Evolutionary conservation across 2,329 filamentous ascomycete genomes (phyloP).

Genomic region (Bipolaris oryzae): DNA sequence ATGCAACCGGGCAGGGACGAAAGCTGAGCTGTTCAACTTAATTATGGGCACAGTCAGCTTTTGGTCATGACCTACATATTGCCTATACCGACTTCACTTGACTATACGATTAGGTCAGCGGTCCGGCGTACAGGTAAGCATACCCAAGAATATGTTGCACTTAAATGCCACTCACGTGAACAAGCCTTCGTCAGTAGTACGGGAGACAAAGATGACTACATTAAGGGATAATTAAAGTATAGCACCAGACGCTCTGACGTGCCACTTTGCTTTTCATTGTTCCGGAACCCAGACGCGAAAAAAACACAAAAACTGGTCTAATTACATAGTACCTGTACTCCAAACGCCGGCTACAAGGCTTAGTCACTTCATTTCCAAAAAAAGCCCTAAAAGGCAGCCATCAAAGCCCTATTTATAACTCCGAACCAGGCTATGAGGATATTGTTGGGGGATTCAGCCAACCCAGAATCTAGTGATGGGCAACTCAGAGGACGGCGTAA

Average conservation of each 20-base stretch:
- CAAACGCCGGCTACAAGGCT: not conserved
- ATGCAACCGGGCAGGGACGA: not conserved
- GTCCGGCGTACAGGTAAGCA: not conserved
- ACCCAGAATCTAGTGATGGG: not conserved
- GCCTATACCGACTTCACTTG: not conserved
- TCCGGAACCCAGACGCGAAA: not conserved
- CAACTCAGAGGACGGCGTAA: constrained; percentile 3
- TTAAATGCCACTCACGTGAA: not conserved
- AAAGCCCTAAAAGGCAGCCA: not conserved
- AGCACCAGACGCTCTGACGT: not conserved
- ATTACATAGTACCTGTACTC: constrained; percentile 2
- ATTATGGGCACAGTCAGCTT: not conserved
- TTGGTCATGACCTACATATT: not conserved
- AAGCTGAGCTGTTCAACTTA: not conserved
- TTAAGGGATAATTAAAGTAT: not conserved
- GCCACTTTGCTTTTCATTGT: not conserved
- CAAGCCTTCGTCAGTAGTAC: not conserved
- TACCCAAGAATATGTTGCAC: not conserved
- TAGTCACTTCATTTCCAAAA: not conserved
- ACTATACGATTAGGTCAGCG: not conserved
- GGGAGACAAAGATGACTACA: not conserved
- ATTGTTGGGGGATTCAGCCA: constrained; percentile 3
- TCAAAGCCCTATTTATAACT: not conserved
- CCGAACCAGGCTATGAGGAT: not conserved
- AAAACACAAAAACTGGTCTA: constrained; percentile 1